These are phyloP conservation scores for Tillandsia leiboldiana DNA, from an alignment of 176 grass and related monocot species.

Conservation along the genomic window DNA sequence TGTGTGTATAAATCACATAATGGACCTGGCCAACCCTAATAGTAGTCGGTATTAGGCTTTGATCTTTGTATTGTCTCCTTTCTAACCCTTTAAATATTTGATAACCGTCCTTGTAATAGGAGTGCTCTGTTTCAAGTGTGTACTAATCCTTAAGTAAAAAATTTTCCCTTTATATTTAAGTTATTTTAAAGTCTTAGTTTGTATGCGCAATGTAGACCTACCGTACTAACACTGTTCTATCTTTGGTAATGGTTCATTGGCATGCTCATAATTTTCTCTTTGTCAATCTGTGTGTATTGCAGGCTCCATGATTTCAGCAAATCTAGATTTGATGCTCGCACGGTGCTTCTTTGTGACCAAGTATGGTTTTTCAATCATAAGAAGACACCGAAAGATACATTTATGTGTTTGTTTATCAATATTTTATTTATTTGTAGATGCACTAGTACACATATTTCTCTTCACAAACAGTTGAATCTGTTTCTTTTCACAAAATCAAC, in stretches of 20 bases:
- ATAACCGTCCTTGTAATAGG: too few relatives aligned
- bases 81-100: too few relatives aligned
- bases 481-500: neutral
- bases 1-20: too few relatives aligned
- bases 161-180: too few relatives aligned
- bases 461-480: neutral
- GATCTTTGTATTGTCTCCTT: too few relatives aligned
- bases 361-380: slow-evolving; percentile 24
- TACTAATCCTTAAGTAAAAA: too few relatives aligned
- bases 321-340: slow-evolving; percentile 74
- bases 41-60: too few relatives aligned
- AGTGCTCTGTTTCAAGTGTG: too few relatives aligned
- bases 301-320: slow-evolving; percentile 89
- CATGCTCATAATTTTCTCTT: slow-evolving; percentile 1
- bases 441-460: neutral
- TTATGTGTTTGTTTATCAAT: slow-evolving; percentile 5
- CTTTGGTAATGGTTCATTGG: neutral
- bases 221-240: too few relatives aligned
- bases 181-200: too few relatives aligned
- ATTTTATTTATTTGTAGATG: neutral
- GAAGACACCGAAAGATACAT: neutral
- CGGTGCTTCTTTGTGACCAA: slow-evolving; percentile 93
- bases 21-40: too few relatives aligned
- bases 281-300: slow-evolving; percentile 17
- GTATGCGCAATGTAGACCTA: too few relatives aligned